Base-by-base conservation (phyloP, 2,329 filamentous ascomycete species). In the Magnaporthiopsis incrustans region DNA sequence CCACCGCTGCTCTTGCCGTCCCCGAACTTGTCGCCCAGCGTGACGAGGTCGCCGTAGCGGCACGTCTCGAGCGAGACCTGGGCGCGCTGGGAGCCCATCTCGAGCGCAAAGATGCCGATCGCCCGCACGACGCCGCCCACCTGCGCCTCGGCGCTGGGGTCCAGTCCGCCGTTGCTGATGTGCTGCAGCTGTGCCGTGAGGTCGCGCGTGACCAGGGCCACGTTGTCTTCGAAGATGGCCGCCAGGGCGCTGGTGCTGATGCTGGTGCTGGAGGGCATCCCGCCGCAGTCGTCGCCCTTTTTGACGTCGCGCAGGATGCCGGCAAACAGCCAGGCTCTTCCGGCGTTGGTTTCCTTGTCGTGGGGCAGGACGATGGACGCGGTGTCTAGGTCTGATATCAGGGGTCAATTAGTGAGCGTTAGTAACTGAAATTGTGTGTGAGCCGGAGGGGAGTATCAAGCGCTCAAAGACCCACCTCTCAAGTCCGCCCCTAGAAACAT, bases 81-180 rank as follows among this genome's bases (percentile, higher is more conserved):
- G 1, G 65, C 60, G 4, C 65, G 60, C 61, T 66, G 65, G 3
- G 65, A 63, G 11, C 65, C 63, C 63, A 66, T 64, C 44, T 64
- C 32, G 10, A 66, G 57, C 22, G 63, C 60, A 3, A 66, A 57
- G 8, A 63, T 30, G 15, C 63, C 65, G n/a, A 56, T 8, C 22
- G 38, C 27, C 30, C 50, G 15, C 2, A 53, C 44, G 4, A 66
- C 26, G 14, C 30, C 44, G 18, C 15, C 15, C 27, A 64, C 59
- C 30, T 60, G 18, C 15, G 35, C 27, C 33, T 32, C 57, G 27
- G 57, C 57, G 11, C 14, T 7, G 2, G 57, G 57, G 57, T 58
- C 57, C 10, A 58, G 25, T 4, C 25, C 25, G 14, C 57, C 27
- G 10, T 58, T 58, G 10, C 57, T 58, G 26, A 58, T 30, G 57